phyloP scores from a whole-genome alignment of 352 stramenopile genomes.

The Phytophthora europaea region DNA sequence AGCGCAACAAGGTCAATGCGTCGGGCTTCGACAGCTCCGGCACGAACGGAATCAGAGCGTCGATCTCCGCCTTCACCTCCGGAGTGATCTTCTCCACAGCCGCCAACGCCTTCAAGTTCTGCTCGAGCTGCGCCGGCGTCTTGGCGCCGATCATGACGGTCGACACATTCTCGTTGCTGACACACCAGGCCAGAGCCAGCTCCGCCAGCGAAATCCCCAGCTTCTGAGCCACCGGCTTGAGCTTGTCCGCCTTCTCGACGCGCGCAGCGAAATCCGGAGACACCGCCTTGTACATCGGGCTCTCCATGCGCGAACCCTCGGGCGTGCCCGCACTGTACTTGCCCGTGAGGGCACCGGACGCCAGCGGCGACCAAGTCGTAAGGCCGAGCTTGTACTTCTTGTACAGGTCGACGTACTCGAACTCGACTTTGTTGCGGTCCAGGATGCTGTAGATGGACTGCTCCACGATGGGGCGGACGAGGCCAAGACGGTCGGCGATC shows the following conservation, averaged over 20 bases:
- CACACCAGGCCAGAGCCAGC: too few species aligned
- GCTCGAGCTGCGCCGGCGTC: conserved; percentile 57
- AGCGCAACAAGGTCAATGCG: background rate
- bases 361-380: too few species aligned
- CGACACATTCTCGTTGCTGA: too few species aligned
- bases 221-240: conserved; percentile 50
- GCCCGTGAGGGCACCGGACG: conserved; percentile 65
- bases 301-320: conserved; percentile 55
- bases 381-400: conserved; percentile 51
- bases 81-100: conserved; percentile 57
- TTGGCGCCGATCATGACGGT: conserved; percentile 29
- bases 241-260: conserved; percentile 40
- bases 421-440: conserved; percentile 41
- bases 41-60: conserved; percentile 39
- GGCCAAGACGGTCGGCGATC: conserved; percentile 45
- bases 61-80: conserved; percentile 59
- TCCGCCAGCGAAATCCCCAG: conserved; percentile 16
- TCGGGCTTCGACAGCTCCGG: background rate
- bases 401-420: conserved; percentile 44
- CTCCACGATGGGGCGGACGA: conserved; percentile 51
- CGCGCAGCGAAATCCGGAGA: conserved; percentile 27
- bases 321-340: conserved; percentile 75
- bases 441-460: conserved; percentile 67
- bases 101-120: conserved; percentile 65
- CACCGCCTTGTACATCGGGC: conserved; percentile 45